Evolutionary conservation across 345 rosid genomes (phyloP).

Genomic region (Rhodomyrtus tomentosa): DNA sequence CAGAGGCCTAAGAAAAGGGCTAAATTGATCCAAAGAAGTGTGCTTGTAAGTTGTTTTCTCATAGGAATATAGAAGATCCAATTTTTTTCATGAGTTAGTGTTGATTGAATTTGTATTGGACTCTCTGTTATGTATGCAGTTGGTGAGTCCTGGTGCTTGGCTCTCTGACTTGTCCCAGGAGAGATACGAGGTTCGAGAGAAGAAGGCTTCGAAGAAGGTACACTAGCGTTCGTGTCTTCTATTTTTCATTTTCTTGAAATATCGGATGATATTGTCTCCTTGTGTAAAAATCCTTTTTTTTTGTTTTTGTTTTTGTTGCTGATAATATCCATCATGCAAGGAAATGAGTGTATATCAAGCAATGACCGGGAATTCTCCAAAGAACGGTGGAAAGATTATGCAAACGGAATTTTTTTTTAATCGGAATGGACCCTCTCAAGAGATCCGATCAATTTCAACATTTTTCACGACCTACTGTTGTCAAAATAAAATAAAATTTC

Average conservation of each 20-base stretch:
- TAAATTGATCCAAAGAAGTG: constrained; percentile 71
- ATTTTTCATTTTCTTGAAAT: not conserved
- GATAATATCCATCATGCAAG: not conserved
- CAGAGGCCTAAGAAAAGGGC: constrained; percentile 93
- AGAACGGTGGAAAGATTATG: not conserved
- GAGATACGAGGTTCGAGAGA: constrained; percentile 90
- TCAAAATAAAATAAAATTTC: not conserved
- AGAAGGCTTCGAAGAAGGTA: constrained; percentile 89
- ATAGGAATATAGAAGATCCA: not conserved
- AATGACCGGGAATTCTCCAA: not conserved
- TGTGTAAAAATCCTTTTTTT: not conserved
- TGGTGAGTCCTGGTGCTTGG: constrained; percentile 93
- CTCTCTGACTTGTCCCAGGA: constrained; percentile 72
- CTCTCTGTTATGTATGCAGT: constrained; percentile 24
- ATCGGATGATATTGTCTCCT: not conserved
- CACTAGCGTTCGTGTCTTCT: not conserved
- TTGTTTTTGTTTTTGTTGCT: not conserved
- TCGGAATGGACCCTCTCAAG: not conserved
- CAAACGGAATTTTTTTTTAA: not conserved
- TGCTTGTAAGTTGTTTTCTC: constrained; percentile 40
- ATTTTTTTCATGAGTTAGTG: not conserved
- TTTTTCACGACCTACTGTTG: not conserved
- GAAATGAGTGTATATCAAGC: not conserved
- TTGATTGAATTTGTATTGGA: not conserved
- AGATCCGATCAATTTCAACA: not conserved